phyloP scores from a whole-genome alignment of 176 grass and related monocot species.

The Otatea glauca region DNA sequence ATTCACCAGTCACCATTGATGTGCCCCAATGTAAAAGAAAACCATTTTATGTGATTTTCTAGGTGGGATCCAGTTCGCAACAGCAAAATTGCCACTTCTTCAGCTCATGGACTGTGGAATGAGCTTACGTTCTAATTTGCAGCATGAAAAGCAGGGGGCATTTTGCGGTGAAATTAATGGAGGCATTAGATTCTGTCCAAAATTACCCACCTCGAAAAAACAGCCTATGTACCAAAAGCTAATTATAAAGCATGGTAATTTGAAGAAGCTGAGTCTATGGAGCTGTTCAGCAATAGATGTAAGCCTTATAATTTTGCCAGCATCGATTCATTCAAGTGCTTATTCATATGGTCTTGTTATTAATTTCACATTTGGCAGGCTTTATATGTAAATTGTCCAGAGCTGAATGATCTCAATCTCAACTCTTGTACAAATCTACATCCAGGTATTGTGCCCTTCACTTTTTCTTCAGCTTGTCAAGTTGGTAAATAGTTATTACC shows the following conservation, averaged over 20 bases:
- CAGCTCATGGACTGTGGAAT: conserved; percentile 94
- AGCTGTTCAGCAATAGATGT: conserved; percentile 93
- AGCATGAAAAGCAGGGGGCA: conserved; percentile 48
- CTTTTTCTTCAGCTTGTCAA: conserved; percentile 16
- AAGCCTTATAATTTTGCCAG: conserved; percentile 40
- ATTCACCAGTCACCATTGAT: not conserved
- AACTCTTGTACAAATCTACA: conserved; percentile 92
- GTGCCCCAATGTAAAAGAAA: not conserved
- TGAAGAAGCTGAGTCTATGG: conserved; percentile 97
- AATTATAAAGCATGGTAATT: conserved; percentile 82
- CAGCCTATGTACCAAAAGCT: conserved; percentile 68
- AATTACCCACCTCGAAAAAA: conserved; percentile 48
- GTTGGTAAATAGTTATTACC: conserved; percentile 8
- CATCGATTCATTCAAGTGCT: not conserved
- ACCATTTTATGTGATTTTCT: conserved; percentile 38
- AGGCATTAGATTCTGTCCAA: conserved; percentile 53
- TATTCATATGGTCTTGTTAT: conserved; percentile 4
- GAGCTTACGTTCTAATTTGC: conserved; percentile 63
- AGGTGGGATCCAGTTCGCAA: conserved; percentile 90
- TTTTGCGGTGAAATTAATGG: conserved; percentile 54
- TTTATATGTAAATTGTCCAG: conserved; percentile 87
- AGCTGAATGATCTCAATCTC: conserved; percentile 92
- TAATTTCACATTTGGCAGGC: conserved; percentile 59
- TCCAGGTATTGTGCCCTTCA: conserved; percentile 63
- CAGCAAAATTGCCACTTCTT: conserved; percentile 81